Percentiles rank a stretch among this genome's conserved stretches.
phyloP scores from a whole-genome alignment of 2,329 filamentous ascomycete genomes.

The Raffaelea deltoideospora region DNA sequence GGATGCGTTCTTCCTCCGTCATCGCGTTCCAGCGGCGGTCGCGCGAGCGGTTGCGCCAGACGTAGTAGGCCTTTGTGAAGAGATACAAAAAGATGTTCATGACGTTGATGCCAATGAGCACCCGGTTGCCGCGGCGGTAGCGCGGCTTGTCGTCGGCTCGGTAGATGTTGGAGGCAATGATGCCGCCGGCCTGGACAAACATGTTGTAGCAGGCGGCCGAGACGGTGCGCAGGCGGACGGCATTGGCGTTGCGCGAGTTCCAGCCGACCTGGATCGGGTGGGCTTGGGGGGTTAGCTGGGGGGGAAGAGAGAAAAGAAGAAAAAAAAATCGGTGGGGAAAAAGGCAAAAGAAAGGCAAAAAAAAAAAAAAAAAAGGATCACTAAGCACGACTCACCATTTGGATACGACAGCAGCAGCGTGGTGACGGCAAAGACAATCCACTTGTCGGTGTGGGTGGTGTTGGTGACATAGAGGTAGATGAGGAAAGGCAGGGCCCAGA shows the following conservation, averaged over 20 bases:
- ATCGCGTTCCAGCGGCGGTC: constrained; percentile 16
- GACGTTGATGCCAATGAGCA: constrained; percentile 31
- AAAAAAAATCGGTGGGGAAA: not conserved
- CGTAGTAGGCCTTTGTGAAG: constrained; percentile 17
- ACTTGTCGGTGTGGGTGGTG: constrained; percentile 21
- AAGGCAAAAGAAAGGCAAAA: not conserved
- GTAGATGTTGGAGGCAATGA: constrained; percentile 26
- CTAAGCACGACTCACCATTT: constrained; percentile 17
- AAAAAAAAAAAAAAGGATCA: no score
- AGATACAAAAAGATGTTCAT: constrained; percentile 17
- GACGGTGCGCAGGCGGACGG: constrained; percentile 45
- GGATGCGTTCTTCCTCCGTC: constrained; percentile 14
- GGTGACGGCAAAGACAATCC: constrained; percentile 26
- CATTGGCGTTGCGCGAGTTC: constrained; percentile 42
- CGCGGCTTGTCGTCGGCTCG: constrained; percentile 24
- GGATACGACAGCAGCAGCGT: constrained; percentile 25
- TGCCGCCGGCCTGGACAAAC: constrained; percentile 26
- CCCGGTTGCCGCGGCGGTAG: constrained; percentile 38
- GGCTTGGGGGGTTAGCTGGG: constrained; percentile 11
- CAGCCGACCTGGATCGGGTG: constrained; percentile 33
- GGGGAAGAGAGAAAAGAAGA: not conserved
- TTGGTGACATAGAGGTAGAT: constrained; percentile 30
- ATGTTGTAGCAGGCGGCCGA: constrained; percentile 50
- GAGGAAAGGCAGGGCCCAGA: constrained; percentile 47
- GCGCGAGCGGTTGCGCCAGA: constrained; percentile 17